Percentiles rank a stretch among this genome's conserved stretches.
Evolutionary conservation across 1,284 basidiomycete genomes (phyloP).

Genomic region (Pisolithus thermaeus): DNA sequence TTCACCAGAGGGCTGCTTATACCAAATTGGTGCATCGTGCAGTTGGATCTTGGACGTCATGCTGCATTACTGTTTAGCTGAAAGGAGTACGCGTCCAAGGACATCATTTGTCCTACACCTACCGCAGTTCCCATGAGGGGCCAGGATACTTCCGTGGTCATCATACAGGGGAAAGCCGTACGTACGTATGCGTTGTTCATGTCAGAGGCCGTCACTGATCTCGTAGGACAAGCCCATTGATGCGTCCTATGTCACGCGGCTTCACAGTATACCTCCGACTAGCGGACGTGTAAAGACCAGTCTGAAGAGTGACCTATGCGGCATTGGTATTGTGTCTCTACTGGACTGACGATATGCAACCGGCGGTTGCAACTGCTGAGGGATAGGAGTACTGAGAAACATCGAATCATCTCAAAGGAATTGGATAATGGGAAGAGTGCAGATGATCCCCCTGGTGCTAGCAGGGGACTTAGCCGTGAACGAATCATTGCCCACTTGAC

Average conservation of each 20-base stretch:
- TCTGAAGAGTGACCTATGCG: constrained; percentile 64
- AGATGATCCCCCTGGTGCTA: too few relatives aligned
- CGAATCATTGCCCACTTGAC: too few relatives aligned
- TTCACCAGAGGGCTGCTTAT: constrained; percentile 90
- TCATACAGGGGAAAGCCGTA: constrained; percentile 98
- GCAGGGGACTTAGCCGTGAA: too few relatives aligned
- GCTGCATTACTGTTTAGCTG: not conserved
- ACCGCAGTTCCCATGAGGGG: constrained; percentile 92
- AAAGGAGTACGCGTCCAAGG: constrained; percentile 98
- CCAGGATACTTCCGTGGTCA: constrained; percentile 91
- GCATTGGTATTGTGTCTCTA: not conserved
- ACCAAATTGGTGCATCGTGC: constrained; percentile 85
- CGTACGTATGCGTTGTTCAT: constrained; percentile 22
- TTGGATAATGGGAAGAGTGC: too few relatives aligned
- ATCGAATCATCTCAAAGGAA: too few relatives aligned
- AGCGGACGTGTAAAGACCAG: constrained; percentile 99
- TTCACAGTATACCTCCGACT: constrained; percentile 93
- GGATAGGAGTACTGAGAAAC: too few relatives aligned
- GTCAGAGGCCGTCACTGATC: constrained; percentile 8
- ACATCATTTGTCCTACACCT: constrained; percentile 94
- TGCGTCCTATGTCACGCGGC: constrained; percentile 91
- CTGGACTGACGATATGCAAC: constrained; percentile 42
- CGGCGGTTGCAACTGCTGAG: too few relatives aligned
- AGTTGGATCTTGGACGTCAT: constrained; percentile 3
- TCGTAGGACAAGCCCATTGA: constrained; percentile 95